phyloP scores from a whole-genome alignment of 345 rosid genomes.

The Cardiospermum halicacabum region DNA sequence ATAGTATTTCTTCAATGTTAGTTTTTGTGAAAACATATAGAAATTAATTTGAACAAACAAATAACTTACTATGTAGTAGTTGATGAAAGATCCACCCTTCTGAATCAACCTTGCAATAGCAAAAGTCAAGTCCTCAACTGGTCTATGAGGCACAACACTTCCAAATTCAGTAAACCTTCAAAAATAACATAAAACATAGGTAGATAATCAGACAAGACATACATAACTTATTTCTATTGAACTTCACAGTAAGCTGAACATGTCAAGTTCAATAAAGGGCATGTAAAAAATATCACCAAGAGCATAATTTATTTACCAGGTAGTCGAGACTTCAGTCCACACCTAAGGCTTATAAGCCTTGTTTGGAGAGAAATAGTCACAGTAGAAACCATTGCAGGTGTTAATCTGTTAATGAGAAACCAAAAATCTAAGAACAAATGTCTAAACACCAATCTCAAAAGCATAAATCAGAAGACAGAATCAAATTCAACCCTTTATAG shows the following conservation, averaged over 20 bases:
- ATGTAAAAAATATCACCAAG: not conserved
- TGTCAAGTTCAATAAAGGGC: conserved; percentile 5
- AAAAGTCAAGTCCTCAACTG: conserved; percentile 95
- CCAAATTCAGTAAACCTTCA: conserved; percentile 94
- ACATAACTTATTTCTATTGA: not conserved
- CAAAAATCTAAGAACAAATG: not conserved
- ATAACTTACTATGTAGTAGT: conserved; percentile 81
- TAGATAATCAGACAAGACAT: conserved; percentile 10
- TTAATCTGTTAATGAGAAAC: conserved; percentile 54
- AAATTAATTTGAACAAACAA: conserved; percentile 6
- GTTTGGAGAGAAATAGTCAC: conserved; percentile 95
- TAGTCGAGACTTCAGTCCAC: conserved; percentile 99
- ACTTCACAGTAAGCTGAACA: not conserved
- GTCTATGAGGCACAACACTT: conserved; percentile 86
- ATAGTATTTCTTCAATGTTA: too few relatives aligned
- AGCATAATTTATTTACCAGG: conserved; percentile 69
- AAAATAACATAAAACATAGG: conserved; percentile 5
- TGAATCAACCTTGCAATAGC: conserved; percentile 93
- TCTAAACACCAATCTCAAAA: not conserved
- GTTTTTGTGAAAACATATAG: too few relatives aligned
- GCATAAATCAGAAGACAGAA: not conserved
- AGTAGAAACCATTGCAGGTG: conserved; percentile 96
- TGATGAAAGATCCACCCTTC: conserved; percentile 92
- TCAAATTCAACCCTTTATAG: not conserved
- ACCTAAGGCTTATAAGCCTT: conserved; percentile 92